phyloP scores from a whole-genome alignment of 1,284 basidiomycete species.

The Sporisorium scitamineum region DNA sequence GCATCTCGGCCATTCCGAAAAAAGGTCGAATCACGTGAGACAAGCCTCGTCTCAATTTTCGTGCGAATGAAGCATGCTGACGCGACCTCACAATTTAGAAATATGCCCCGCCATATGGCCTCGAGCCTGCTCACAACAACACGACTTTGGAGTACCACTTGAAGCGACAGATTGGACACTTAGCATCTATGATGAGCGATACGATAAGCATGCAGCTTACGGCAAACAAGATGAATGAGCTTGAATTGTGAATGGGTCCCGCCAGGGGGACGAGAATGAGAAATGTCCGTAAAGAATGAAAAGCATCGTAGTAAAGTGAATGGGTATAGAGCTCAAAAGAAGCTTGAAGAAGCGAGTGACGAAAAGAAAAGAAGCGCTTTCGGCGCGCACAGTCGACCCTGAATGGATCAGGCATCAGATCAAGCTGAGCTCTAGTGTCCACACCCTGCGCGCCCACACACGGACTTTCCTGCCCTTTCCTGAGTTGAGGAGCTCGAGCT shows the following conservation, averaged over 20 bases:
- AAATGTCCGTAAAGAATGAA: slow-evolving; percentile 9
- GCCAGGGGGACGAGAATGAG: not conserved
- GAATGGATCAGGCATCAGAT: slow-evolving; percentile 71
- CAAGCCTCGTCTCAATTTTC: slow-evolving; percentile 1
- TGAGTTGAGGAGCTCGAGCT: slow-evolving; percentile 58
- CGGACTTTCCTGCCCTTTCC: slow-evolving; percentile 63
- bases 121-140: not conserved
- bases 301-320: not conserved
- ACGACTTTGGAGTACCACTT: not conserved
- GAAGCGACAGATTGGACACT: not conserved
- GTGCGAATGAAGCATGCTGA: slow-evolving; percentile 15
- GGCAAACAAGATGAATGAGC: not conserved
- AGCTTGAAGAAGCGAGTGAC: slow-evolving; percentile 8
- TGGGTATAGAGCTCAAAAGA: slow-evolving; percentile 30
- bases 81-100: not conserved
- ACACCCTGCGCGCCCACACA: slow-evolving; percentile 96
- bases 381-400: too few species aligned
- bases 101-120: not conserved
- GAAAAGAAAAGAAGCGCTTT: not conserved
- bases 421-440: slow-evolving; percentile 96
- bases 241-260: not conserved
- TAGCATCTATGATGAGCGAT: not conserved
- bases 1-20: slow-evolving; percentile 14
- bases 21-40: slow-evolving; percentile 39
- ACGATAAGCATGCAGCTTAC: not conserved